Evolutionary conservation across 2,329 filamentous ascomycete genomes (phyloP), one percentile per base, ranked within the genome.

Genomic region (Camillea tinctor): DNA sequence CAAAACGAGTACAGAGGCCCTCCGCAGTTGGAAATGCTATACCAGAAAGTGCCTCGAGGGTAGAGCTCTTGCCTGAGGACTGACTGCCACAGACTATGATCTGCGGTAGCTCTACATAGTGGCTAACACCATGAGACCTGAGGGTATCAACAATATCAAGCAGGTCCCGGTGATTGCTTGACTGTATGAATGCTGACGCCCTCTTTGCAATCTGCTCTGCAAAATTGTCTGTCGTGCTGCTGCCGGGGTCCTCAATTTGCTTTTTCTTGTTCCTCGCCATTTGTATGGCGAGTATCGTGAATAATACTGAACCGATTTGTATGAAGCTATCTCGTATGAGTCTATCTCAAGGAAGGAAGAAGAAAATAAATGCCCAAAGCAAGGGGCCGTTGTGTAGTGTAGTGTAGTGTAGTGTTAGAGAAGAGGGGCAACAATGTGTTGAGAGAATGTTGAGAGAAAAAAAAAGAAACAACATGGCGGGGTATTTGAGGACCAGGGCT

Each of bases 61-160:
- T 83, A 0, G 84, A 88, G 60, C 83, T 87, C 68, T 89, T 89
- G 3, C 86, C 86, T 1, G 81, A 80, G 0, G 81, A 85, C 64
- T 87, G 84, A 58, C 87, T 81, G 7, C 86, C 85, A 59, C 80
- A 83, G 21, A 87, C 83, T 13, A 88, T 79, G 56, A 81, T 78
- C 59, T 80, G 72, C 0, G 79, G 79, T 0, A 80, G 71, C 22
- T 74, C 70, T 13, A 81, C 72, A 63, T 72, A 71, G 3, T 68
- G 63, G 58, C 70, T 73, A 52, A 77, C 66, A 3, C 73, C 73
- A 22, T 74, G 67, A 0, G 71, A 72, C 1, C 75, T 69, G 2
- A 79, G 66, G 5, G 63, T 70, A 59, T 77, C 74, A 36, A 78
- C 75, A 50, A 71, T 71, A 54, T 78, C 74, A 53, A 78, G 53